These are phyloP conservation scores for Ormosia semicastrata DNA, from an alignment of 306 rosid species.

Conservation along the genomic window DNA sequence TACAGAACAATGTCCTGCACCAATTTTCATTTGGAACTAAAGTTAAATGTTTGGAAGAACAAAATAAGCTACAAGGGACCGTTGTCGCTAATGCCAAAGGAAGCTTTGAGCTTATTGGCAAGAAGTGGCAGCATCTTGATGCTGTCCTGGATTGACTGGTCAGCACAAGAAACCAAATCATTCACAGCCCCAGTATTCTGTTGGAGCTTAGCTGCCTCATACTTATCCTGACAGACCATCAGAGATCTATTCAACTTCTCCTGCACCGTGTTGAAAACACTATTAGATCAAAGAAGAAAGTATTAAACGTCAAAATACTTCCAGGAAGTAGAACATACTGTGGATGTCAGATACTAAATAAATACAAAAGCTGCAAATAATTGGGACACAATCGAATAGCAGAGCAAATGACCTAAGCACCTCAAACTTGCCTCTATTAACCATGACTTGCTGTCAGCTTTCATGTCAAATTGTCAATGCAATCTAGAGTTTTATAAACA, in stretches of 20 bases:
- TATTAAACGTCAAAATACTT: neutral
- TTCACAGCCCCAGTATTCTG: constrained; percentile 46
- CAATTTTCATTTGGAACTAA: constrained; percentile 10
- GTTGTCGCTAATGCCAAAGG: constrained; percentile 45
- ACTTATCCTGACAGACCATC: constrained; percentile 96
- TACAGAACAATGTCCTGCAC: neutral
- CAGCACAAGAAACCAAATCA: constrained; percentile 76
- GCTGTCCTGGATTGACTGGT: constrained; percentile 70
- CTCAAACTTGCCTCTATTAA: neutral
- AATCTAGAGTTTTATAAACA: neutral
- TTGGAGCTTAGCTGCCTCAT: constrained; percentile 75
- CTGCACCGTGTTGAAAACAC: constrained; percentile 44
- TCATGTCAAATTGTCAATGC: neutral
- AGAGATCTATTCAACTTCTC: constrained; percentile 82
- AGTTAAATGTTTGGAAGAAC: neutral
- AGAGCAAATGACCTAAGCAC: neutral
- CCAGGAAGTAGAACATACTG: neutral
- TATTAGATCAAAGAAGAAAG: constrained; percentile 13
- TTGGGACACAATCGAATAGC: neutral
- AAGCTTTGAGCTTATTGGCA: constrained; percentile 56
- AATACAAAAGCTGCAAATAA: neutral
- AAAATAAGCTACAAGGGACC: constrained; percentile 6
- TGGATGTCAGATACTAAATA: neutral
- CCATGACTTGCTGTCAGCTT: neutral
- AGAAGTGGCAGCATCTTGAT: constrained; percentile 65